These are phyloP conservation scores for Leccinum incarnatum DNA, from an alignment of 768 basidiomycete genomes.

Conservation along the genomic window DNA sequence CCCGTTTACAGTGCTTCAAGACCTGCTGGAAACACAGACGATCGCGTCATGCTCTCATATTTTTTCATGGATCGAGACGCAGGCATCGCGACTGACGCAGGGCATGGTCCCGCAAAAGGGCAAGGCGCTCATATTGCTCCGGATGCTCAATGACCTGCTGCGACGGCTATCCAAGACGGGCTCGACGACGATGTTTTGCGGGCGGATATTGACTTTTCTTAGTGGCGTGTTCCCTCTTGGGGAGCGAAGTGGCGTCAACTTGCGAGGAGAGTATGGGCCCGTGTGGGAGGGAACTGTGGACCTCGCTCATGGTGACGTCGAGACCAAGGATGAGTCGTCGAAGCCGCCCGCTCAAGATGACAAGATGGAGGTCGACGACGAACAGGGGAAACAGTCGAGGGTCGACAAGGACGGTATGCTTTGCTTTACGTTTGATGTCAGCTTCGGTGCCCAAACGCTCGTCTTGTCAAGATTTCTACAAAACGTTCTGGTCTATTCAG, in stretches of 20 bases:
- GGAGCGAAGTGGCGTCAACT: conserved; percentile 88
- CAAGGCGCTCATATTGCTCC: conserved; percentile 80
- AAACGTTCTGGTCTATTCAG: conserved; percentile 89
- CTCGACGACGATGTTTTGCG: conserved; percentile 82
- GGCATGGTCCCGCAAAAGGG: conserved; percentile 84
- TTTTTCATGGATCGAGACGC: conserved; percentile 83
- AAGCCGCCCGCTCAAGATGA: conserved; percentile 38
- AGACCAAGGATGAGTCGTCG: conserved; percentile 29
- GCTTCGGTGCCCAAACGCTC: conserved; percentile 1
- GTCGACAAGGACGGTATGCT: conserved; percentile 65
- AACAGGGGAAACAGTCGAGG: conserved; percentile 33
- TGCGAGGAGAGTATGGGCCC: conserved; percentile 84
- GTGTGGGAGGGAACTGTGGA: conserved; percentile 67
- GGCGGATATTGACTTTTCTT: conserved; percentile 84
- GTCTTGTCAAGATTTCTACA: conserved; percentile 65
- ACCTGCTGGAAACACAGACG: conserved; percentile 83
- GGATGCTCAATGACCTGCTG: conserved; percentile 84
- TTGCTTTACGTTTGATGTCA: neutral
- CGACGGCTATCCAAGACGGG: conserved; percentile 85
- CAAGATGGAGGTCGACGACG: conserved; percentile 64
- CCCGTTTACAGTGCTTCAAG: conserved; percentile 72
- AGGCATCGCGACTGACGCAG: conserved; percentile 66
- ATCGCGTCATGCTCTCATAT: conserved; percentile 82
- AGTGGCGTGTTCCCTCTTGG: conserved; percentile 84
- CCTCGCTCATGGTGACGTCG: conserved; percentile 34